Conservation (phyloP, 2,329 filamentous ascomycete genomes). For the Nigrospora oryzae region DNA sequence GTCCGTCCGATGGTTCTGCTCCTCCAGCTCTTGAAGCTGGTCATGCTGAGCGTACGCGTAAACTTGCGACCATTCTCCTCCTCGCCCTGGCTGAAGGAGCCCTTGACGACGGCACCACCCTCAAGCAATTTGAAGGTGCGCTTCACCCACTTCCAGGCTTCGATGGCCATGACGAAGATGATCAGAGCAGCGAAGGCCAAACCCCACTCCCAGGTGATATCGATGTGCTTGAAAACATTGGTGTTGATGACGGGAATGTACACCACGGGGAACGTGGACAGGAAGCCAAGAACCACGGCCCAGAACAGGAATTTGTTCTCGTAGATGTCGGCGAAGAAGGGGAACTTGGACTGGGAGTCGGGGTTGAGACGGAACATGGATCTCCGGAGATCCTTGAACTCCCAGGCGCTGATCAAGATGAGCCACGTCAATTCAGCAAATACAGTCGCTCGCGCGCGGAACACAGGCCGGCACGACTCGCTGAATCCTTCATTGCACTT, state of each 20-base stretch:
- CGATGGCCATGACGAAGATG: conserved; percentile 59
- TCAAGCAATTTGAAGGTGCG: conserved; percentile 43
- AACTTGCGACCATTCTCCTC: conserved; percentile 35
- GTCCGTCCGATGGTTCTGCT: conserved; percentile 19
- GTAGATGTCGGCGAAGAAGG: conserved; percentile 55
- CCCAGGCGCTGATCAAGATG: conserved; percentile 68
- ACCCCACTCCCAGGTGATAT: conserved; percentile 69
- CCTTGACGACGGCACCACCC: conserved; percentile 39
- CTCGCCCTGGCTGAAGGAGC: conserved; percentile 43
- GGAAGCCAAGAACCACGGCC: conserved; percentile 49
- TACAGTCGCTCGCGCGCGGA: conserved; percentile 62
- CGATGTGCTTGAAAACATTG: conserved; percentile 63
- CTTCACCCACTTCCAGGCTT: conserved; percentile 66
- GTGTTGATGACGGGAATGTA: conserved; percentile 66
- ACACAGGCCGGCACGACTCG: conserved; percentile 50
- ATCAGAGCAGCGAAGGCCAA: conserved; percentile 55
- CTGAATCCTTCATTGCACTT: conserved; percentile 56
- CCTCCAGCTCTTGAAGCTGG: conserved; percentile 35
- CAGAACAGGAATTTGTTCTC: conserved; percentile 64
- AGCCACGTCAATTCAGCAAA: conserved; percentile 69
- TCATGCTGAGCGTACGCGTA: conserved; percentile 40
- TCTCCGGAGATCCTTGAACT: conserved; percentile 65
- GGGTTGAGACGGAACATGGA: conserved; percentile 62
- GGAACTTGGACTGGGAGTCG: conserved; percentile 38
- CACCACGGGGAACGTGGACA: conserved; percentile 60